A percentile compares a stretch with the other conserved stretches of the same genome.
phyloP scores from a whole-genome alignment of 495 filamentous ascomycete genomes.

The Penicillium angulare region DNA sequence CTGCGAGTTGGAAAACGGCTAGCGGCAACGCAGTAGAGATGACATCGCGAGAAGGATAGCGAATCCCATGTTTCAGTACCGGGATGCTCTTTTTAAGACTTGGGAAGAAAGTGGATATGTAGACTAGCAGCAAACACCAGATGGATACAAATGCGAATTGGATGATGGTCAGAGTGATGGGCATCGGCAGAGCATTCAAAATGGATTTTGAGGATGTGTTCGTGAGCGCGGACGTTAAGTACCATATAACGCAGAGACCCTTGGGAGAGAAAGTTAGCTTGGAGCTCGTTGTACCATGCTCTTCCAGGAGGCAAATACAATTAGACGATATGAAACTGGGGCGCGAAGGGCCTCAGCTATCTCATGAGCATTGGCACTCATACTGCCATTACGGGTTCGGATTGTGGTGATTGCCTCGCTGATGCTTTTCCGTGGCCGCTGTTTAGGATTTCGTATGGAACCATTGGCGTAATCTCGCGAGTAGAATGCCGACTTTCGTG shows the following conservation, averaged over 20 bases:
- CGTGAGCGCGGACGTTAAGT: conserved; percentile 87
- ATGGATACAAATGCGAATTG: conserved; percentile 93
- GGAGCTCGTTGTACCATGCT: not conserved
- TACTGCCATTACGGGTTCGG: conserved; percentile 70
- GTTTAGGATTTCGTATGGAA: conserved; percentile 51
- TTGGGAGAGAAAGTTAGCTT: conserved; percentile 34
- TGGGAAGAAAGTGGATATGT: conserved; percentile 68
- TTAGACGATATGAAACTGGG: conserved; percentile 80
- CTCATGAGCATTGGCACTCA: conserved; percentile 90
- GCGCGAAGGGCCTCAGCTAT: conserved; percentile 87
- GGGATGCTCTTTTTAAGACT: conserved; percentile 65
- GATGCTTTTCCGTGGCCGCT: conserved; percentile 77
- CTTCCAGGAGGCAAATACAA: conserved; percentile 56
- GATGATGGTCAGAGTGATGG: conserved; percentile 88
- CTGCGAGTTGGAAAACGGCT: conserved; percentile 87
- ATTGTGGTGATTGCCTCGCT: conserved; percentile 82
- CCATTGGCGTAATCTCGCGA: conserved; percentile 39
- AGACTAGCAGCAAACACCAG: conserved; percentile 80
- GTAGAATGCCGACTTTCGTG: conserved; percentile 30
- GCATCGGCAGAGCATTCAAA: conserved; percentile 86
- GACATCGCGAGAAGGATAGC: conserved; percentile 76
- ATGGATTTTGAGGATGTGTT: conserved; percentile 98
- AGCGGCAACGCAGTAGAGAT: conserved; percentile 85
- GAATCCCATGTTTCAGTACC: conserved; percentile 77
- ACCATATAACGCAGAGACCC: conserved; percentile 86